Conservation (phyloP, 2,329 filamentous ascomycete species). For the Hyphodiscus sp. region DNA sequence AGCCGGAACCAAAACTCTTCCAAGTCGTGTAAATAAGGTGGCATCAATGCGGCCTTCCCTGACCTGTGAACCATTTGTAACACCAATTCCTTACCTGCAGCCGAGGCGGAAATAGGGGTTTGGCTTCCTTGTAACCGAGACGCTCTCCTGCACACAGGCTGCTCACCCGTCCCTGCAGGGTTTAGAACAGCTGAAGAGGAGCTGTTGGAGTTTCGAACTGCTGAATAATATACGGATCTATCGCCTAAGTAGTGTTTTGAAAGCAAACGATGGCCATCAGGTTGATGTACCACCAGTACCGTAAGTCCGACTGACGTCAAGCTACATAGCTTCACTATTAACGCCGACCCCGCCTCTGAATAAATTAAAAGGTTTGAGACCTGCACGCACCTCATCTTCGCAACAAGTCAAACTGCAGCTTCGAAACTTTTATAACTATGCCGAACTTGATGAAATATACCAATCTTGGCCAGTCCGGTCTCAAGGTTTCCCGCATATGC, state of each 20-base stretch:
- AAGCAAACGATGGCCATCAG: not conserved
- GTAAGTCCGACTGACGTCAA: not conserved
- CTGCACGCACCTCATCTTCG: not conserved
- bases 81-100: too few relatives aligned
- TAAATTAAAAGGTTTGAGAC: not conserved
- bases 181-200: too few relatives aligned
- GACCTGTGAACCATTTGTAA: too few relatives aligned
- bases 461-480: constrained; percentile 38
- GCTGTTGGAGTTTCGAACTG: too few relatives aligned
- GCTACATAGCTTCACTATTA: not conserved
- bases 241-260: too few relatives aligned
- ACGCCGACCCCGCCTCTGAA: not conserved
- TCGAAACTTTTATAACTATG: not conserved
- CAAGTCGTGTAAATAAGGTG: too few relatives aligned
- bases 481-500: constrained; percentile 46
- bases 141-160: too few relatives aligned
- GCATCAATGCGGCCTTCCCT: too few relatives aligned
- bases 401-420: not conserved
- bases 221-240: too few relatives aligned
- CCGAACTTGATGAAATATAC: constrained; percentile 15
- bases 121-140: not conserved
- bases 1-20: too few relatives aligned
- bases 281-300: not conserved
- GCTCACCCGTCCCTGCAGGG: too few relatives aligned
- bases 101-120: not conserved